Evolutionary conservation across 106 monocot species (phyloP).

Genomic region (Phalaenopsis aphrodite): DNA sequence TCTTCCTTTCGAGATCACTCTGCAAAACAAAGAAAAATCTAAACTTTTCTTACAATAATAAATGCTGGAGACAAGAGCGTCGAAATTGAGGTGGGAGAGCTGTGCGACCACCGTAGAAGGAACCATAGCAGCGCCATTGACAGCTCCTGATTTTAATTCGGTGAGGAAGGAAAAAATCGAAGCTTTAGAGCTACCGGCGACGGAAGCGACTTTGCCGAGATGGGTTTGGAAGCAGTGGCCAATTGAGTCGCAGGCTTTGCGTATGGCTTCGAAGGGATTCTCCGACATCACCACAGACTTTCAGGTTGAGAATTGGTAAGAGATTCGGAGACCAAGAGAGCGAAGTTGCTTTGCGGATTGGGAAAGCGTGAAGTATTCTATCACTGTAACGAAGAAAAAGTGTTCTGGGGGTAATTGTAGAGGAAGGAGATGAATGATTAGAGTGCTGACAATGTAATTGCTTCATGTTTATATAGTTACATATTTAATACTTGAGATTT

Average conservation of each 20-base stretch:
- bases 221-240: conserved; percentile 26
- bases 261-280: conserved; percentile 35
- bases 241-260: conserved; percentile 28
- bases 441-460: too few species aligned
- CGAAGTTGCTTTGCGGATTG: too few species aligned
- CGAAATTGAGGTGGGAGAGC: neutral
- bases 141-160: conserved; percentile 1
- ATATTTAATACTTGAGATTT: too few species aligned
- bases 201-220: neutral
- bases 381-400: too few species aligned
- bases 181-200: neutral
- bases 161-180: conserved; percentile 12
- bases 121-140: neutral
- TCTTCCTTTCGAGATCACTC: neutral
- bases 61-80: neutral
- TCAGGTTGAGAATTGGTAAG: neutral
- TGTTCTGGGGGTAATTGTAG: too few species aligned
- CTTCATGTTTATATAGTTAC: too few species aligned
- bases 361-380: too few species aligned
- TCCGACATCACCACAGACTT: conserved; percentile 9
- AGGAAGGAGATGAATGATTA: too few species aligned
- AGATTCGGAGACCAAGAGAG: neutral
- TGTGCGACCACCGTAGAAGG: neutral
- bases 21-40: conserved; percentile 1
- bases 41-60: neutral